Evolutionary conservation across 495 filamentous ascomycete genomes (phyloP).

Genomic region (Lasiosphaeris hirsuta): DNA sequence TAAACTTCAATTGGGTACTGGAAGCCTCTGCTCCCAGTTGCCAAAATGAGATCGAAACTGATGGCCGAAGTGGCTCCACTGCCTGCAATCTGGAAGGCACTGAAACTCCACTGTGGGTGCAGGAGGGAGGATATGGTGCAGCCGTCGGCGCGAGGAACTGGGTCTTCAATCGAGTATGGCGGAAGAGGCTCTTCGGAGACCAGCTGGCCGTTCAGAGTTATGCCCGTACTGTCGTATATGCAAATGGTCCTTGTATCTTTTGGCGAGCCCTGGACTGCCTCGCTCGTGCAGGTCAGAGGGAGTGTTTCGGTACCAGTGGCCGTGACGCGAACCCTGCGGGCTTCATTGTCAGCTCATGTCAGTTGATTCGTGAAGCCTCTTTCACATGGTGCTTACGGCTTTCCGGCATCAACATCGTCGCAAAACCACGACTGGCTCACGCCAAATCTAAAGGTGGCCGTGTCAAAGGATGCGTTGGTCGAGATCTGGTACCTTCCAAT

Average conservation of each 20-base stretch:
- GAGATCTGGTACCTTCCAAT: constrained; percentile 16
- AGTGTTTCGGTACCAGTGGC: constrained; percentile 11
- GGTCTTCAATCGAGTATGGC: constrained; percentile 28
- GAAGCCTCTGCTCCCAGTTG: constrained; percentile 16
- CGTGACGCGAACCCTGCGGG: constrained; percentile 15
- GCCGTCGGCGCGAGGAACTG: constrained; percentile 18
- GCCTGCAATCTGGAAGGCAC: constrained; percentile 15
- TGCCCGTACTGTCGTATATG: not conserved
- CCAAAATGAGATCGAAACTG: constrained; percentile 26
- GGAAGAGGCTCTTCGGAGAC: constrained; percentile 10
- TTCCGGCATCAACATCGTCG: constrained; percentile 26
- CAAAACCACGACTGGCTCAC: constrained; percentile 35
- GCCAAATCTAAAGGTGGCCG: constrained; percentile 10
- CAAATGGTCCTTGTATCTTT: not conserved
- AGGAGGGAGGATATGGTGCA: constrained; percentile 30
- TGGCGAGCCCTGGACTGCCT: not conserved
- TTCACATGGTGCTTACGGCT: constrained; percentile 25
- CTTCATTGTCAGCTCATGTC: not conserved
- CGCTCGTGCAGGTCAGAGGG: constrained; percentile 7
- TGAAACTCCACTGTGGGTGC: constrained; percentile 26
- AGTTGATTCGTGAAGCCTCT: too few relatives aligned
- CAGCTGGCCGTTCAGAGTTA: constrained; percentile 13
- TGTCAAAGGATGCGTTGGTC: constrained; percentile 21
- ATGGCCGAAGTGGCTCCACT: constrained; percentile 7
- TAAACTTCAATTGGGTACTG: constrained; percentile 23